Evolutionary conservation across 805 yeast species (phyloP).

Genomic region (Metschnikowia sp.): DNA sequence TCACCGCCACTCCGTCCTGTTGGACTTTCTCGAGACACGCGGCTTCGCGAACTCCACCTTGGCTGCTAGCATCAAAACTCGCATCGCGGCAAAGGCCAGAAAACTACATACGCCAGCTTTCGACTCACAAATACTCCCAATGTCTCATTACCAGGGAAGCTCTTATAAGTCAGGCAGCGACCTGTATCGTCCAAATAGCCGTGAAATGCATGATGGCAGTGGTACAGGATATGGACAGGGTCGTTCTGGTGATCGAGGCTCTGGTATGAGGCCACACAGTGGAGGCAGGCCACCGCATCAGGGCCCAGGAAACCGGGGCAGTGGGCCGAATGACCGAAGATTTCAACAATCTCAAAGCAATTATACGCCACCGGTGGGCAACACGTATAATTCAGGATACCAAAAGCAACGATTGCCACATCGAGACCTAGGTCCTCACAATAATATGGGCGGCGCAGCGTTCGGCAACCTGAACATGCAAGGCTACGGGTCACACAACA

Average conservation of each 20-base stretch:
- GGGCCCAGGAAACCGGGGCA: slow-evolving; percentile 2
- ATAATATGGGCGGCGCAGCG: not conserved
- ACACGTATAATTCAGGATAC: slow-evolving; percentile 1
- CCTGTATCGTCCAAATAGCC: slow-evolving; percentile 17
- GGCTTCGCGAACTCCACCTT: too few relatives aligned
- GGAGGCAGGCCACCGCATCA: slow-evolving; percentile 1
- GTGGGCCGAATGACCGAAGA: slow-evolving; percentile 1
- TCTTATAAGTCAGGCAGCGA: slow-evolving; percentile 16
- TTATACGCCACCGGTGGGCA: not conserved
- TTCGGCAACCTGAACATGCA: not conserved
- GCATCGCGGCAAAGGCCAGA: too few relatives aligned
- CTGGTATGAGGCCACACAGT: slow-evolving; percentile 1
- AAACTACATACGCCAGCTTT: too few relatives aligned
- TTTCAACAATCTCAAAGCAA: slow-evolving; percentile 4
- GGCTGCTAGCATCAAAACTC: too few relatives aligned
- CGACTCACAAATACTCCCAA: not conserved
- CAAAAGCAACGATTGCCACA: slow-evolving; percentile 2
- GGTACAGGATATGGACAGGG: slow-evolving; percentile 2
- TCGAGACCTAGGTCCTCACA: not conserved
- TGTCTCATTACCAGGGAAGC: slow-evolving; percentile 16
- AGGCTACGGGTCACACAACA: not conserved
- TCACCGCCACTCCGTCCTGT: too few relatives aligned
- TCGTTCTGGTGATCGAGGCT: slow-evolving; percentile 2
- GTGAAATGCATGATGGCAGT: not conserved
- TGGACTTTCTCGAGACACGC: too few relatives aligned